Conservation (phyloP, 768 basidiomycete genomes). For the Russula emetica region DNA sequence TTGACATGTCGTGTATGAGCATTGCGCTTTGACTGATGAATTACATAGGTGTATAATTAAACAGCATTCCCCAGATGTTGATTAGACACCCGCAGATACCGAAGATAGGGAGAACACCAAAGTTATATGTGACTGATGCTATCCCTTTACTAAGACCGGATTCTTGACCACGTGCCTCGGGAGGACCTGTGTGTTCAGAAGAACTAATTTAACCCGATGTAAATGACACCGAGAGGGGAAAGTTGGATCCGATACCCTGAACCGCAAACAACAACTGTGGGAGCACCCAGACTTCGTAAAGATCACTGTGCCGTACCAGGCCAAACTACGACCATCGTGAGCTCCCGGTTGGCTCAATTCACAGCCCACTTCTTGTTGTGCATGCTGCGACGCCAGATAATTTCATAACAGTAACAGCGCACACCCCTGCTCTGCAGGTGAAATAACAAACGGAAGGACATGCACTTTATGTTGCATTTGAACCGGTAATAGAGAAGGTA, state of each 20-base stretch:
- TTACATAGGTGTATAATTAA: no score
- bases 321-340: not conserved
- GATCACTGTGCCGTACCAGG: not conserved
- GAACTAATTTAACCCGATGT: no score
- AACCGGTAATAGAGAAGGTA: no score
- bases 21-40: not conserved
- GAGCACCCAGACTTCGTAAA: no score
- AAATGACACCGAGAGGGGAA: no score
- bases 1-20: not conserved
- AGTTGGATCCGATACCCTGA: no score
- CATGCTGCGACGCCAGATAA: not conserved
- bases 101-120: not conserved
- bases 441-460: not conserved
- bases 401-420: no score
- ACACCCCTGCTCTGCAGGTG: not conserved
- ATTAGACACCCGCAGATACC: not conserved
- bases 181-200: no score
- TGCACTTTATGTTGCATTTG: not conserved
- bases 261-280: no score
- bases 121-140: not conserved
- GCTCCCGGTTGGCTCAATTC: no score
- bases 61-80: not conserved
- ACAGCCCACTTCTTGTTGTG: not conserved
- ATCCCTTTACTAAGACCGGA: no score
- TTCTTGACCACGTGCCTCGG: no score